Percentiles rank a stretch among this genome's conserved stretches.
Evolutionary conservation across 164 flowering plant genomes (phyloP).

Genomic region (Stephania yunnanensis): DNA sequence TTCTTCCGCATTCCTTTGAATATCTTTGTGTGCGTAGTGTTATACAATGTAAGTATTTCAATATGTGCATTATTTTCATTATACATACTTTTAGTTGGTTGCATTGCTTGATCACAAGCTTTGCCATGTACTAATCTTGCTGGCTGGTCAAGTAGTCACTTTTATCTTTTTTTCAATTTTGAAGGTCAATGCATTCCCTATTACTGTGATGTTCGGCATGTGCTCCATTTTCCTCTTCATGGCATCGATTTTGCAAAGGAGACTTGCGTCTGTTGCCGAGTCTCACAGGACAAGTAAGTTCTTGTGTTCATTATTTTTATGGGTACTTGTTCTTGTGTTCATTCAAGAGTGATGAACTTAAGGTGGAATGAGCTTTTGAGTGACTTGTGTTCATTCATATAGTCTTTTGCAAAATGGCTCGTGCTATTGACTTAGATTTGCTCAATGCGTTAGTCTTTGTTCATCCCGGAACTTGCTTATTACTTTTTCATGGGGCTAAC

Average conservation of each 20-base stretch:
- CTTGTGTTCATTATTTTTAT: not conserved
- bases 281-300: conserved; percentile 66
- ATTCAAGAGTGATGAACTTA: not conserved
- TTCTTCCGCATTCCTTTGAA: conserved; percentile 98
- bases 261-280: conserved; percentile 68
- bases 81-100: not conserved
- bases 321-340: too few relatives aligned
- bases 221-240: conserved; percentile 91
- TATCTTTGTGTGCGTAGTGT: conserved; percentile 82
- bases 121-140: not conserved
- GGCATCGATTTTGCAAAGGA: conserved; percentile 79
- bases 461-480: not conserved
- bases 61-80: not conserved
- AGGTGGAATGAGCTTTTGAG: not conserved
- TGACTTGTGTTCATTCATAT: not conserved
- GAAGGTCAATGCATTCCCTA: conserved; percentile 94
- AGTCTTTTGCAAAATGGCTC: not conserved
- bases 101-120: not conserved
- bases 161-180: conserved; percentile 2
- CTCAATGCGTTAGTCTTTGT: not conserved
- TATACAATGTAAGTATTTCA: conserved; percentile 66
- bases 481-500: not conserved
- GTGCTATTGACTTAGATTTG: not conserved
- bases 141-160: not conserved
- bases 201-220: conserved; percentile 96